A percentile compares a stretch with the other conserved stretches of the same genome.
Evolutionary conservation across 2,329 filamentous ascomycete genomes (phyloP).

Genomic region (Aspergillus spinulosporus): DNA sequence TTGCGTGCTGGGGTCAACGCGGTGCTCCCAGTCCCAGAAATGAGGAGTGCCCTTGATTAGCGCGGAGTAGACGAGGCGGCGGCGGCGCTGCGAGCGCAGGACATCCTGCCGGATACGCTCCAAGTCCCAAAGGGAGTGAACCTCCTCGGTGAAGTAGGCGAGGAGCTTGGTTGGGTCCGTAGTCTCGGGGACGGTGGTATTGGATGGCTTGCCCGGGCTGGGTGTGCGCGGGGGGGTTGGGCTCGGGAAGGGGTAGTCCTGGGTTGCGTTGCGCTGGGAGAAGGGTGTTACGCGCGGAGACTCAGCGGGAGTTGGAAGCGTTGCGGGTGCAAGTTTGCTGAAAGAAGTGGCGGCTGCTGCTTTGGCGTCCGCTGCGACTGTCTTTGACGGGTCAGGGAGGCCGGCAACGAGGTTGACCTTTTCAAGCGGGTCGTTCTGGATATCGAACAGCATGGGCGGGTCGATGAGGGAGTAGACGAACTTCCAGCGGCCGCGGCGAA

Average conservation of each 20-base stretch:
- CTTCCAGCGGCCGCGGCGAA: constrained; percentile 85
- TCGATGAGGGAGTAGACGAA: constrained; percentile 84
- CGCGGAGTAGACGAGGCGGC: constrained; percentile 76
- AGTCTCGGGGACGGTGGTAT: constrained; percentile 32
- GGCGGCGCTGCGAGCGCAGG: constrained; percentile 72
- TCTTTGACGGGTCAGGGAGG: constrained; percentile 33
- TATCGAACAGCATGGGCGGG: constrained; percentile 79
- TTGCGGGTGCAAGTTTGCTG: constrained; percentile 15
- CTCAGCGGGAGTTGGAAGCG: constrained; percentile 35
- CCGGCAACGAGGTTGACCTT: constrained; percentile 64
- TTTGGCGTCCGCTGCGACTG: constrained; percentile 16
- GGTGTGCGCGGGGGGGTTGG: constrained; percentile 41
- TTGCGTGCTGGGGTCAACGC: constrained; percentile 52
- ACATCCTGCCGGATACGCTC: constrained; percentile 73
- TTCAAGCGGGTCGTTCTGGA: constrained; percentile 73
- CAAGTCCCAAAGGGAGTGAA: constrained; percentile 78
- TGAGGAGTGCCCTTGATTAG: constrained; percentile 74
- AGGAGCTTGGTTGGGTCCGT: constrained; percentile 50
- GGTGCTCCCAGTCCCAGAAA: constrained; percentile 82
- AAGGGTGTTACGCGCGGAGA: constrained; percentile 33
- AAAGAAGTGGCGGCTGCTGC: constrained; percentile 42
- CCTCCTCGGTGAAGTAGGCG: constrained; percentile 71
- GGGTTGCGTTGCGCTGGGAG: constrained; percentile 25
- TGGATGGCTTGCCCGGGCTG: constrained; percentile 37
- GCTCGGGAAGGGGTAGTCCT: constrained; percentile 32